A percentile compares a stretch with the other conserved stretches of the same genome.
Conservation (phyloP, 2,329 filamentous ascomycete species). For the Hypoxylon sp. region DNA sequence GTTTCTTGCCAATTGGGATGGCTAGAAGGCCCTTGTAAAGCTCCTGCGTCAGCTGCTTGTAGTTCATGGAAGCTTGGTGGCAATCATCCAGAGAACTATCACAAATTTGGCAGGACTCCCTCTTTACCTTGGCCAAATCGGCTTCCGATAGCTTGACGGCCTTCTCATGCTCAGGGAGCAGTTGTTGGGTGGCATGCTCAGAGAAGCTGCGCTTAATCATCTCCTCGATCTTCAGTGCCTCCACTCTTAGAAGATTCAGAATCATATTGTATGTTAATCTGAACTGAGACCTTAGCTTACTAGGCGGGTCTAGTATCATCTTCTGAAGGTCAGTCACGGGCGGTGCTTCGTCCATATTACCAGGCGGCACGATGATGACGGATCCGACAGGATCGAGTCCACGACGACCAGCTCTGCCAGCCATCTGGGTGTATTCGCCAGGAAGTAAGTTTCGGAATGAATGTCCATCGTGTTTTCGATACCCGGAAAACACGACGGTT, state of each 20-base stretch:
- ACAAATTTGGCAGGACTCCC: constrained; percentile 83
- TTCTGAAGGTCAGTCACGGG: constrained; percentile 82
- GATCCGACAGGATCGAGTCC: constrained; percentile 92
- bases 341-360: constrained; percentile 83
- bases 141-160: constrained; percentile 91
- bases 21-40: constrained; percentile 78
- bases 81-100: constrained; percentile 81
- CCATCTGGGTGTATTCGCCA: constrained; percentile 99
- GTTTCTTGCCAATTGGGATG: constrained; percentile 83
- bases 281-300: constrained; percentile 95
- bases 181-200: constrained; percentile 93
- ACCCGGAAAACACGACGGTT: constrained; percentile 97
- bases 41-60: constrained; percentile 79
- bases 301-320: constrained; percentile 96
- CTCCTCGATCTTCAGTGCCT: constrained; percentile 97
- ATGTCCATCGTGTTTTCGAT: constrained; percentile 94
- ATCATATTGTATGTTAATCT: constrained; percentile 99
- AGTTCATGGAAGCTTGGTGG: constrained; percentile 83
- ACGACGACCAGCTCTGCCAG: constrained; percentile 89
- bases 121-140: constrained; percentile 87
- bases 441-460: constrained; percentile 89
- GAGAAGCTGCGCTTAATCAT: constrained; percentile 99
- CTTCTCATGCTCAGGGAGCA: constrained; percentile 95
- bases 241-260: constrained; percentile 90
- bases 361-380: constrained; percentile 90